Conservation (phyloP, 352 stramenopile genomes). For the Pythium scleroteichum region DNA sequence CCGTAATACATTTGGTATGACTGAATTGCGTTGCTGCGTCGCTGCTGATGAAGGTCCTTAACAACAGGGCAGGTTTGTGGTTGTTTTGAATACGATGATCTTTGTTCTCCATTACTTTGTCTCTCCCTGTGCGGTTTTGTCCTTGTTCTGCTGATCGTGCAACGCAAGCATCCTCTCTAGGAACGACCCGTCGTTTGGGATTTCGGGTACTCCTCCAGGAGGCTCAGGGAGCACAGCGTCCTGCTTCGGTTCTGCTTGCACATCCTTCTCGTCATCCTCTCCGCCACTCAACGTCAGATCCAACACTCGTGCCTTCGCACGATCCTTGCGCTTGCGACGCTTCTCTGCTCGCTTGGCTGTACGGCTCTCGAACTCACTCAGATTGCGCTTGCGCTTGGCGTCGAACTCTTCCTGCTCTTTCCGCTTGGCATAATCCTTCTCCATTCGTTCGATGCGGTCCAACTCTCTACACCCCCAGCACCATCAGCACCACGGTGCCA, state of each 20-base stretch:
- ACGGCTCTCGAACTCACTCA: conserved; percentile 69
- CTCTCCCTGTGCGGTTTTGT: background rate
- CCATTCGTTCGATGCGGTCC: conserved; percentile 89
- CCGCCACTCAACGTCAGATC: conserved; percentile 27
- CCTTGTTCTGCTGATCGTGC: conserved; percentile 49
- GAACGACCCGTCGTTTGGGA: conserved; percentile 83
- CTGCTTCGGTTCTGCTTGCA: conserved; percentile 22
- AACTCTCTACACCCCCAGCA: conserved; percentile 66
- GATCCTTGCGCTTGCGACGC: conserved; percentile 70
- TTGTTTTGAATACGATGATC: too few relatives aligned
- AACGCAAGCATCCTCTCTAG: conserved; percentile 68
- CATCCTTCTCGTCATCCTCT: conserved; percentile 9
- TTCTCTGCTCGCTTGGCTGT: conserved; percentile 77
- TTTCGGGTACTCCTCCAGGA: conserved; percentile 69
- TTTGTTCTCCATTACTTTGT: background rate
- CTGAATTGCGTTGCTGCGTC: too few relatives aligned
- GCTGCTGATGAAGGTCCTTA: too few relatives aligned
- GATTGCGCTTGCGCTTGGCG: conserved; percentile 57
- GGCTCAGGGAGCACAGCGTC: conserved; percentile 41
- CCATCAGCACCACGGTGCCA: too few relatives aligned
- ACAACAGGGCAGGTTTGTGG: too few relatives aligned
- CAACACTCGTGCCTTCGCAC: conserved; percentile 41
- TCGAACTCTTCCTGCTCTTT: conserved; percentile 72
- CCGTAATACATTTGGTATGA: too few relatives aligned
- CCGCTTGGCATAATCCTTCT: conserved; percentile 74